Base-by-base conservation (phyloP, 768 basidiomycete genomes). In the Exidia glandulosa region DNA sequence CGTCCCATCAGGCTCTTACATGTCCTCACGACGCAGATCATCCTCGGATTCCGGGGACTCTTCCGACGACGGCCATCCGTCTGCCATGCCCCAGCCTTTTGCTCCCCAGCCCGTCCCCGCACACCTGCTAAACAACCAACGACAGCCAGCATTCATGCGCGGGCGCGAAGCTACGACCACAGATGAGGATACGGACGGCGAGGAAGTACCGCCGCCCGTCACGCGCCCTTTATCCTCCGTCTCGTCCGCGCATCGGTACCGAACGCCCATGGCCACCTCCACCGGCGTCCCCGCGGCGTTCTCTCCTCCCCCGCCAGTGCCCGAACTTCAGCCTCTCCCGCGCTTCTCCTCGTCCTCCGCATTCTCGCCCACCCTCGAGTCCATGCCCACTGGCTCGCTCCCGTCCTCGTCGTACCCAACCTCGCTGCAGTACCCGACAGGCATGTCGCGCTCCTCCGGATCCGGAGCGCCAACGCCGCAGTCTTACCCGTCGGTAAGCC, bases 151-250 rank as follows among this genome's bases (percentile, higher is more conserved):
- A 1, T 54, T 54, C 50, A 29, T 54, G 50, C 50, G n/a, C n/a
- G n/a, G n/a, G n/a, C n/a, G n/a, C n/a, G n/a, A 29, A 54, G 14
- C 41, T 19, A 23, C 32, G 13, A 19, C 59, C 23, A 32, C 62
- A n/a, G 62, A 63, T n/a, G 60, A 60, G 6, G 60, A 57, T 9
- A 50, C 60, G 19, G 57, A 60, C 27, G 48, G 33, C 50, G 41
- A 60, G 30, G 32, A 52, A 25, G 45, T 25, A 48, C 1, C 6
- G 12, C 41, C 41, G 1, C 19, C 19, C 19, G 16, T 23, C 1
- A 12, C 47, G 59, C 82, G 90, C 25, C 86, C 90, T 3, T 79
- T 80, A 25, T 92, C 90, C n/a, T 87, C 90, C 19, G 68, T 85
- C 55, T 90, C 90, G 2, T 85, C 87, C 2, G 78, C 83, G 30